A percentile compares a stretch with the other conserved stretches of the same genome.
phyloP scores from a whole-genome alignment of 2,329 filamentous ascomycete species.

The Penicillium sp. region DNA sequence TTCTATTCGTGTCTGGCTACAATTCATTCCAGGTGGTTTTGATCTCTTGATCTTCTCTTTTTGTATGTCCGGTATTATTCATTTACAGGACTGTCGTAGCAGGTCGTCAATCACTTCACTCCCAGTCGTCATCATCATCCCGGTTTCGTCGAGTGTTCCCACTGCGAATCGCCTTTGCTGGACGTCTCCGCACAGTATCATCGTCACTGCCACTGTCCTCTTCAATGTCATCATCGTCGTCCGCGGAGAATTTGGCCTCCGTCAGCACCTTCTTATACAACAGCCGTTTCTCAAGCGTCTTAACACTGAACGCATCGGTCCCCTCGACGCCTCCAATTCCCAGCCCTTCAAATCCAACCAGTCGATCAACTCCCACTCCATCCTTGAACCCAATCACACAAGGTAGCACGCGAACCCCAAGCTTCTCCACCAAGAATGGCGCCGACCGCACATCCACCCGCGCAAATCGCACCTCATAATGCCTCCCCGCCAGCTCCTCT shows the following conservation, averaged over 20 bases:
- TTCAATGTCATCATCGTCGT: constrained; percentile 23
- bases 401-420: constrained; percentile 44
- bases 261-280: constrained; percentile 37
- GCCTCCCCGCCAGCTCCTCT: constrained; percentile 39
- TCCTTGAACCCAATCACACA: constrained; percentile 48
- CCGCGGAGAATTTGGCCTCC: constrained; percentile 29
- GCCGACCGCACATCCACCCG: constrained; percentile 44
- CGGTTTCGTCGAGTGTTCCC: constrained; percentile 24
- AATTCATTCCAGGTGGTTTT: constrained; percentile 8
- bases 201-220: constrained; percentile 25
- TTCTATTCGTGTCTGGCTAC: constrained; percentile 11
- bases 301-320: constrained; percentile 38
- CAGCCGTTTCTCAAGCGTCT: constrained; percentile 41
- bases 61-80: background rate
- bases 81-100: background rate
- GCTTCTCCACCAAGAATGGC: constrained; percentile 46
- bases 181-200: constrained; percentile 7
- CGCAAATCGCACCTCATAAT: constrained; percentile 43
- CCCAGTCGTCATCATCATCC: constrained; percentile 42
- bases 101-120: constrained; percentile 29
- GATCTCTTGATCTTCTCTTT: background rate
- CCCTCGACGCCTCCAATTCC: constrained; percentile 36
- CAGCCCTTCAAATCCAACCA: constrained; percentile 47
- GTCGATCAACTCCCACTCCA: constrained; percentile 41
- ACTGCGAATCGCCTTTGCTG: constrained; percentile 27